These are phyloP conservation scores for Penicillium sclerotigenum DNA, from an alignment of 2,329 filamentous ascomycete genomes.

Conservation along the genomic window DNA sequence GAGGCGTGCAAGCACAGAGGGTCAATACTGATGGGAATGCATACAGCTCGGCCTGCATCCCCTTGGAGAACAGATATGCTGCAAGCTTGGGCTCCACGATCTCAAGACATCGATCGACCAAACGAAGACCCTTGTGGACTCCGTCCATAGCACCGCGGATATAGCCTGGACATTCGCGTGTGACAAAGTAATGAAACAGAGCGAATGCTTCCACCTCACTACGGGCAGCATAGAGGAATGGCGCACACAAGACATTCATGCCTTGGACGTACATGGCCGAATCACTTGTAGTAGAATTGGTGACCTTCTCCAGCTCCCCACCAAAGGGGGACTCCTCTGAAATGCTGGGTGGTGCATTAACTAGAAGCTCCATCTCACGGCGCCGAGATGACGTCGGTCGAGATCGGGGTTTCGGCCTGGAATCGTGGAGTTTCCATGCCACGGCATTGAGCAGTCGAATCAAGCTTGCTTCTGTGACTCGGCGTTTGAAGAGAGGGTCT, in stretches of 20 bases:
- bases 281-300: constrained; percentile 50
- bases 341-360: constrained; percentile 39
- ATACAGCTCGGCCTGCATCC: constrained; percentile 89
- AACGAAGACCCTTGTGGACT: constrained; percentile 83
- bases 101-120: constrained; percentile 88
- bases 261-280: constrained; percentile 93
- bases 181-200: constrained; percentile 83
- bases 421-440: constrained; percentile 88
- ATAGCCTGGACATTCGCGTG: constrained; percentile 85
- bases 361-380: constrained; percentile 46
- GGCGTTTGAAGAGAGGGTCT: constrained; percentile 91
- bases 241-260: constrained; percentile 96
- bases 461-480: constrained; percentile 91
- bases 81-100: constrained; percentile 89
- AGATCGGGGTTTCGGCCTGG: constrained; percentile 50
- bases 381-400: constrained; percentile 44
- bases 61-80: constrained; percentile 77
- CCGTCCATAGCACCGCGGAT: constrained; percentile 96
- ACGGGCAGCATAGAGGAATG: constrained; percentile 89
- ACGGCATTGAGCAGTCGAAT: constrained; percentile 93
- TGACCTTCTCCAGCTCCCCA: constrained; percentile 14
- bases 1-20: constrained; percentile 91
- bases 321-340: constrained; percentile 51
- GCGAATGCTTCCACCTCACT: constrained; percentile 94
- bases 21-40: constrained; percentile 94